These are phyloP conservation scores for Colletotrichum filicis DNA, from an alignment of 2,329 filamentous ascomycete species.

Conservation along the genomic window DNA sequence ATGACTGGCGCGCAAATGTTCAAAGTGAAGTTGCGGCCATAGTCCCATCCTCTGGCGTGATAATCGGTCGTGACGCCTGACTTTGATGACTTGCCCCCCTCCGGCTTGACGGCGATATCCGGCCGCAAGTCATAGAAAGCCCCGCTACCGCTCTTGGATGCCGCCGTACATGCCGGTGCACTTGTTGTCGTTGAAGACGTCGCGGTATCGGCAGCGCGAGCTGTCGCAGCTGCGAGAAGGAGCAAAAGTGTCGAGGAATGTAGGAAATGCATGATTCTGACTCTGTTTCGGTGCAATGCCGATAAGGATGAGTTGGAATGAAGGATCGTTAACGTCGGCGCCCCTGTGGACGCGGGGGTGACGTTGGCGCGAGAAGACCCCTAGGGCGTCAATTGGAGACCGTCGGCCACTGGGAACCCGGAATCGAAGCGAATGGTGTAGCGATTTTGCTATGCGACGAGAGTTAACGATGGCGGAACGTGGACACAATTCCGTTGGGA, in stretches of 20 bases:
- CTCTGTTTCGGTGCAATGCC: constrained; percentile 10
- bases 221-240: constrained; percentile 45
- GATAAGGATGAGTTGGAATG: constrained; percentile 5
- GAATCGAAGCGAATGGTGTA: neutral
- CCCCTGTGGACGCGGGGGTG: constrained; percentile 11
- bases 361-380: neutral
- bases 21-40: constrained; percentile 83
- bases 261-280: constrained; percentile 39
- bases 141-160: constrained; percentile 64
- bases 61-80: constrained; percentile 61
- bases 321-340: constrained; percentile 3
- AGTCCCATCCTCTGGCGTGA: constrained; percentile 78
- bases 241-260: constrained; percentile 43
- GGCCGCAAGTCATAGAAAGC: constrained; percentile 70
- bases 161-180: constrained; percentile 64
- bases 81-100: constrained; percentile 57
- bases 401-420: neutral
- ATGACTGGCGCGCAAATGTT: constrained; percentile 86
- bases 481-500: neutral
- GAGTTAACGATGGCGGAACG: neutral
- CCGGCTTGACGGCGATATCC: constrained; percentile 58
- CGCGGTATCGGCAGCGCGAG: constrained; percentile 43
- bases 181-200: constrained; percentile 51
- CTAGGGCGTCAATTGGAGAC: constrained; percentile 24
- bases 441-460: neutral